Base-by-base conservation (phyloP, 208 protist genomes). In the Borovskyia barvae region DNA sequence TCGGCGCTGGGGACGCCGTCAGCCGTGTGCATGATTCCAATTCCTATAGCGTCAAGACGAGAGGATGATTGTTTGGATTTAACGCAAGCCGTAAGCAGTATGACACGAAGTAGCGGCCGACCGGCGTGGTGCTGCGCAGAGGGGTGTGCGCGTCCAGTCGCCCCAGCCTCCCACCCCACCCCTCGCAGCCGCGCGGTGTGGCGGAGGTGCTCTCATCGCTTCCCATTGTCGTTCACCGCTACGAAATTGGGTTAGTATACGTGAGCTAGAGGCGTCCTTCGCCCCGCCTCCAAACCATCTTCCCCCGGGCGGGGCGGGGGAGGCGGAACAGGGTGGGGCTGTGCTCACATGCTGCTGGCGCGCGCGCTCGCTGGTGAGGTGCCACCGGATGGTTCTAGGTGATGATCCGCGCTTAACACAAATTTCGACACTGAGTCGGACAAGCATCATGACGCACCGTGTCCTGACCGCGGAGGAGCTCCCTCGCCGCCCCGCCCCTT, bases 381-480 rank as follows among this genome's bases (percentile, higher is more conserved):
- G n/a, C n/a, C n/a, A n/a, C n/a, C n/a, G n/a, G n/a, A 6, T 42
- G 1, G 14, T 20, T 32, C 12, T 40, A 19, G 36, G 47, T 32
- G 65, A 72, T 72, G 65, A 72, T 65, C 65, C 56, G 36, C 50
- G 69, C 61, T 66, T 55, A 64, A 70, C 41, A 67, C 63, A 67
- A 65, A 54, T 26, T 65, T 75, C 69, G 69, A 75, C 69, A 75
- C 69, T 70, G 62, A 70, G 62, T 70, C 69, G 68, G 68, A 75
- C 22, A 30, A 48, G 26, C 24, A 14, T 39, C 55, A 71, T 71
- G 64, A 71, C 64, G 64, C 64, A 71, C 56, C 11, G 64, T 71
- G 64, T 71, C 64, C 39, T 36, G 64, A 71, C 49, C 64, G 55
- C 35, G 55, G 64, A 64, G 19, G 64, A 32, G 59, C 20, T 55